phyloP scores from a whole-genome alignment of 140 eudicot genomes.

The Stevia rebaudiana region DNA sequence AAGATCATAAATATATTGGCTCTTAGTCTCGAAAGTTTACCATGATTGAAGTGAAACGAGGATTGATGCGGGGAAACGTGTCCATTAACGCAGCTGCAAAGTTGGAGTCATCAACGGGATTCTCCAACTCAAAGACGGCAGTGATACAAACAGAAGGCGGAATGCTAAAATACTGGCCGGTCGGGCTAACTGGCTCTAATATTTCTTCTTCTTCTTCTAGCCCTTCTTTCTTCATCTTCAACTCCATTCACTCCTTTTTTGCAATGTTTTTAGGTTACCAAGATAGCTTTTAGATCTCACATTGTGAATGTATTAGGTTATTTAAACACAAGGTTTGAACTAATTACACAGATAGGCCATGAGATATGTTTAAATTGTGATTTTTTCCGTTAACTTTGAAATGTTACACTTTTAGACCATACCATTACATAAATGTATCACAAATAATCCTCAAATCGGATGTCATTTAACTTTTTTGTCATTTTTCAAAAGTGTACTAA shows the following conservation, averaged over 20 bases:
- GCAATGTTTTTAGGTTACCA: not conserved
- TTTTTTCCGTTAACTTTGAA: too few relatives aligned
- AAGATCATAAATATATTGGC: not conserved
- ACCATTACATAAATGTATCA: too few relatives aligned
- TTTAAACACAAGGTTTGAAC: too few relatives aligned
- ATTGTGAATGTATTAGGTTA: not conserved
- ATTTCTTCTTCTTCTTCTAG: not conserved
- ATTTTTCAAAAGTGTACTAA: too few relatives aligned
- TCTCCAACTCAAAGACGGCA: constrained; percentile 30
- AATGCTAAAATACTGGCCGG: constrained; percentile 43
- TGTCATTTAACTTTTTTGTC: too few relatives aligned
- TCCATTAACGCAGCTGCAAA: constrained; percentile 18
- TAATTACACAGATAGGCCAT: too few relatives aligned
- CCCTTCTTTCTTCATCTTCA: constrained; percentile 5
- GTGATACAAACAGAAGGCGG: constrained; percentile 25
- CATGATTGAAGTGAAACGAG: constrained; percentile 68
- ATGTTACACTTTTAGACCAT: too few relatives aligned
- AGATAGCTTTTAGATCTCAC: not conserved
- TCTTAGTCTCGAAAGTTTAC: constrained; percentile 20
- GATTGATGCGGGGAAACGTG: constrained; percentile 49
- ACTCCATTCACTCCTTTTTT: constrained; percentile 5
- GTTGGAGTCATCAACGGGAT: constrained; percentile 44
- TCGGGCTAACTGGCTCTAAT: constrained; percentile 40
- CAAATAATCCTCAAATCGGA: too few relatives aligned
- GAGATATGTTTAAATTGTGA: too few relatives aligned